Evolutionary conservation across 495 filamentous ascomycete genomes (phyloP).

Genomic region (Talaromyces nanjingensis): DNA sequence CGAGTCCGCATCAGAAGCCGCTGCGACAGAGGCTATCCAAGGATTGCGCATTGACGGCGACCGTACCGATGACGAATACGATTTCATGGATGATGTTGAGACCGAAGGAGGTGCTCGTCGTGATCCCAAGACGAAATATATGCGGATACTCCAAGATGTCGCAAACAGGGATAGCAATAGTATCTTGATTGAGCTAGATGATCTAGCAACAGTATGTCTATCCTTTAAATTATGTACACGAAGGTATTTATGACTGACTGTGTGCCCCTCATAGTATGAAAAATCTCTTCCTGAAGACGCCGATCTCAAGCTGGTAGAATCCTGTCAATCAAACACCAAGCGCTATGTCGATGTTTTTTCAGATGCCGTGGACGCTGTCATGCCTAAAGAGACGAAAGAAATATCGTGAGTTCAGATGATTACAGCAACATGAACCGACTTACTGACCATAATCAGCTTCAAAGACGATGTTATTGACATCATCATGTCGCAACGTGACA

Average conservation of each 20-base stretch:
- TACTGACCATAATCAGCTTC: slow-evolving; percentile 49
- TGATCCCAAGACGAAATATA: slow-evolving; percentile 76
- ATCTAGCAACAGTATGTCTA: slow-evolving; percentile 60
- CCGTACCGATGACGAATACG: slow-evolving; percentile 86
- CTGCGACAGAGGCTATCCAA: slow-evolving; percentile 67
- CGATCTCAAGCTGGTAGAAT: slow-evolving; percentile 67
- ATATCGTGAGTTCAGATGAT: slow-evolving; percentile 52
- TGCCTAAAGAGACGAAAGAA: slow-evolving; percentile 73
- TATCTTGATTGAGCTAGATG: slow-evolving; percentile 83
- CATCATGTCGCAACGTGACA: slow-evolving; percentile 83
- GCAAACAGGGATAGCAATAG: slow-evolving; percentile 69
- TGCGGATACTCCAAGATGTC: slow-evolving; percentile 80
- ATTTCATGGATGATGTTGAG: slow-evolving; percentile 86
- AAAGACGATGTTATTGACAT: slow-evolving; percentile 97
- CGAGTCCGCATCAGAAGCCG: slow-evolving; percentile 59
- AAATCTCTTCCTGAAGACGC: slow-evolving; percentile 54
- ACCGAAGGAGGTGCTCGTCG: slow-evolving; percentile 34
- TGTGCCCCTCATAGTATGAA: slow-evolving; percentile 55
- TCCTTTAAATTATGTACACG: background rate
- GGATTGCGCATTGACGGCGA: slow-evolving; percentile 83
- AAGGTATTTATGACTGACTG: background rate
- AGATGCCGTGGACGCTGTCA: slow-evolving; percentile 74
- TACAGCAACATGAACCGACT: slow-evolving; percentile 1
- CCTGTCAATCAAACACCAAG: slow-evolving; percentile 82
- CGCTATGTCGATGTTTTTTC: slow-evolving; percentile 93